Base-by-base conservation (phyloP, 495 filamentous ascomycete species). In the Entonaema liquescens region DNA sequence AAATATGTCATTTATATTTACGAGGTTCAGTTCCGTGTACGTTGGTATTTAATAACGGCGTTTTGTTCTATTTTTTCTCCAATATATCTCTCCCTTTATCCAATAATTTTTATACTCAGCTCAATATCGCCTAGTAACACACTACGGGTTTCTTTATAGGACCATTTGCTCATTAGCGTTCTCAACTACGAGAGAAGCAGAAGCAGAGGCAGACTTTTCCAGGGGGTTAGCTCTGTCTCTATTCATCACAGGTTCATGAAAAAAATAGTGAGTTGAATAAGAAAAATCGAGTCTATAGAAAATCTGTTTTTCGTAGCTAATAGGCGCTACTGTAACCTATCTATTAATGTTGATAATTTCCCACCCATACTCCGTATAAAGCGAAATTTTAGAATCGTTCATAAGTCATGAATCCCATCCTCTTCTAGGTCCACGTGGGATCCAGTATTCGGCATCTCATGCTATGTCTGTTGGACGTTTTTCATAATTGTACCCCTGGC, bases 331-430 rank as follows among this genome's bases (percentile, higher is more conserved):
- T 12, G 8, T 15, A 3, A 26, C 49, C 49, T 15, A 53, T 29
- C 49, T 53, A 53, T 53, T 15, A 29, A 29, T 11, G 28, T 2
- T 36, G 60, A 28, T 54, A 50, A 50, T 47, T 47, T 47, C 19
- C 61, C 44, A 23, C 33, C 61, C 49, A 1, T 36, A 64, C 62
- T 66, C 74, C 71, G 9, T 64, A 21, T 42, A 44, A 59, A 71
- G n/a, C 19, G 28, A 57, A 42, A 47, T 21, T 23, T 19, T 8
- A 47, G 19, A 55, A 55, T 23, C 42, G 38, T 63, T 75, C 50
- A 19, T 70, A 38, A 70, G 28, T 70, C 67, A 55, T 70, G 42
- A 58, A 44, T 25, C 59, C 59, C 35, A 11, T 42, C 33, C 21
- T 50, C 28, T 50, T 25, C 2, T 23, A n/a, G 49, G 13, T 53